phyloP scores from a whole-genome alignment of 495 filamentous ascomycete genomes.

The Beverwykella pulmonaria region DNA sequence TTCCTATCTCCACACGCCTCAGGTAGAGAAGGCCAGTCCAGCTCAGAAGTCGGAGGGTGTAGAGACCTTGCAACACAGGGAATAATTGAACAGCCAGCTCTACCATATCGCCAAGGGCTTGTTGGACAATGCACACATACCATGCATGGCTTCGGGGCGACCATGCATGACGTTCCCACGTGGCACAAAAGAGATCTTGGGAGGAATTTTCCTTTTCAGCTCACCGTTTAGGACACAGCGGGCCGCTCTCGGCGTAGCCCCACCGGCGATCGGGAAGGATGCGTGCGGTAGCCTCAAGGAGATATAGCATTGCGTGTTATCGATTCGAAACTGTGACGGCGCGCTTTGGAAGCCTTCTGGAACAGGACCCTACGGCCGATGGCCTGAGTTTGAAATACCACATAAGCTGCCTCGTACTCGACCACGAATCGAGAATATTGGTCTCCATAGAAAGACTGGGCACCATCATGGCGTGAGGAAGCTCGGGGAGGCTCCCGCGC shows the following conservation, averaged over 20 bases:
- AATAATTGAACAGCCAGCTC: no score
- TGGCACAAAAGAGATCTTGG: conserved; percentile 11
- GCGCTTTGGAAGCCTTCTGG: conserved; percentile 14
- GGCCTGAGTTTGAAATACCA: background rate
- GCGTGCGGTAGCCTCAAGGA: background rate
- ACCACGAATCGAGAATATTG: background rate
- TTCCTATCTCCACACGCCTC: background rate
- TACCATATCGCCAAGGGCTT: no score
- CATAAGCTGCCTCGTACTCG: background rate
- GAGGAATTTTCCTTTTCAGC: background rate
- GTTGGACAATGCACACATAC: background rate
- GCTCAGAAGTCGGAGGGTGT: background rate
- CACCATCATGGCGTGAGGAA: background rate
- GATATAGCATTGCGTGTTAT: background rate
- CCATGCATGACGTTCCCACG: conserved; percentile 8
- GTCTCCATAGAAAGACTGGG: background rate
- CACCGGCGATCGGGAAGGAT: conserved; percentile 14
- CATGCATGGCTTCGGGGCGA: background rate
- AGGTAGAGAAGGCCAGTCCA: background rate
- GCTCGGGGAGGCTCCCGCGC: background rate
- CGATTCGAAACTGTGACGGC: background rate
- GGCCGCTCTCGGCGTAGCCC: background rate
- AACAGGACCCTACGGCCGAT: background rate
- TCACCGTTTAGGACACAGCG: conserved; percentile 3
- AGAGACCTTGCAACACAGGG: no score